phyloP scores from a whole-genome alignment of 139 green algal genomes.

The Gonium pectorale region DNA sequence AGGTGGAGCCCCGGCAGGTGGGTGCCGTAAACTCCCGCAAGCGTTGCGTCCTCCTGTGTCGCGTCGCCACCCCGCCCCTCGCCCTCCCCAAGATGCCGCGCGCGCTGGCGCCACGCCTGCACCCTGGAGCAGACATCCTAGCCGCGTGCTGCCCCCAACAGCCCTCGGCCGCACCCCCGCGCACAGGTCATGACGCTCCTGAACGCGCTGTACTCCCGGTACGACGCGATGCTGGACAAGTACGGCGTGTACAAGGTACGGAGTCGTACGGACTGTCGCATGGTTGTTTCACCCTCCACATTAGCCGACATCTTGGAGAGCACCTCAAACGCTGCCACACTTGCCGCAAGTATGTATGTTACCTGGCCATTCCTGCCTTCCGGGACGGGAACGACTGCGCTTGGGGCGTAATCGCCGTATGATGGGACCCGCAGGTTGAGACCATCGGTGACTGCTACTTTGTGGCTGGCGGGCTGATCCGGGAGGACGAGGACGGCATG shows the following conservation, averaged over 20 bases:
- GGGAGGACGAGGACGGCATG: conserved; percentile 32
- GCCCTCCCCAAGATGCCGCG: not conserved
- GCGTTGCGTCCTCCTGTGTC: too few species aligned
- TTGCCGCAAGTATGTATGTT: too few species aligned
- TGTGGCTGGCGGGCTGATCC: conserved; percentile 24
- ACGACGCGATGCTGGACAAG: conserved; percentile 13
- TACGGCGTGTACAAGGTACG: conserved; percentile 35
- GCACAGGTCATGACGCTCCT: conserved; percentile 56
- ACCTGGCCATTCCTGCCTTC: not conserved
- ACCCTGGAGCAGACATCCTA: conserved; percentile 41
- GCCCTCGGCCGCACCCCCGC: conserved; percentile 38
- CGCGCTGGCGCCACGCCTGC: not conserved
- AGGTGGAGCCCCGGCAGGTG: not conserved
- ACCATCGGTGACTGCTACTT: conserved; percentile 46
- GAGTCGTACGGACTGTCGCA: too few species aligned
- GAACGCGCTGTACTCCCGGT: conserved; percentile 47
- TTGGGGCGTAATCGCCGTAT: not conserved
- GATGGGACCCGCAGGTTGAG: conserved; percentile 18
- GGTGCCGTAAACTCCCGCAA: not conserved
- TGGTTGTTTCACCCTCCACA: not conserved
- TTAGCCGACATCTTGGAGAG: too few species aligned
- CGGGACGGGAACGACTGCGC: not conserved
- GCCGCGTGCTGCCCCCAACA: conserved; percentile 48
- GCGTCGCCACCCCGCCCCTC: not conserved
- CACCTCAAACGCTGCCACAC: too few species aligned